Evolutionary conservation across 2,329 filamentous ascomycete species (phyloP), one percentile per base, ranked within the genome.

Genomic region (Trichoderma atrobrunneum): DNA sequence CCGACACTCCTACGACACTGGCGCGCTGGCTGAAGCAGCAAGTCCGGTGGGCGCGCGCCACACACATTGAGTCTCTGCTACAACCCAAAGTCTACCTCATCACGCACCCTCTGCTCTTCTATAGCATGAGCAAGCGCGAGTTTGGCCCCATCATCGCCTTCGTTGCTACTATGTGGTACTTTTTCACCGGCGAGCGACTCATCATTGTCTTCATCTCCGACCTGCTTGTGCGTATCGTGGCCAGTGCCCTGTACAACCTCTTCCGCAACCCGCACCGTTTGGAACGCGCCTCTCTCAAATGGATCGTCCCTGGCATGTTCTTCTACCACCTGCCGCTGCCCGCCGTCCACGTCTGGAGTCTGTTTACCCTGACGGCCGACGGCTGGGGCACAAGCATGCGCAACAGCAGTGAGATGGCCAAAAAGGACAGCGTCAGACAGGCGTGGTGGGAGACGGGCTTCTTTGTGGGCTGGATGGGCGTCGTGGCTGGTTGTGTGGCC

Each of bases 371-470:
- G 28, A 77, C 76, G 16, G 74, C 76, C 1, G 76, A 76, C 57
- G 76, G 76, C 16, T 77, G 76, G 76, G 76, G 76, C 28, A 77
- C 76, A 5, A 76, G 71, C 39, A 77, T 77, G 76, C 71, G 76
- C 16, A 73, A 76, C 5, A 75, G 72, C 59, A 73, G 71, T 5
- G 76, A 76, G 28, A 30, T 57, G 26, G 71, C 71, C 2, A 72
- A 75, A 34, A 72, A 74, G 60, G 73, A 76, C 28, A 73, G 74
- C 28, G 39, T 64, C 36, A 43, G 75, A 3, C 73, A 76, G 63
- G 74, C 75, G 3, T 77, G 74, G 75, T 76, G 74, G 66, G 76
- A 77, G 36, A 74, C 72, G 16, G 76, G 76, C 18, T 77, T 77
- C 62, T 76, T 77, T 16, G 74, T 77, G 8, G 67, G 74, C 12